phyloP scores from a whole-genome alignment of 352 stramenopile genomes.

The Pythium myriotylum region DNA sequence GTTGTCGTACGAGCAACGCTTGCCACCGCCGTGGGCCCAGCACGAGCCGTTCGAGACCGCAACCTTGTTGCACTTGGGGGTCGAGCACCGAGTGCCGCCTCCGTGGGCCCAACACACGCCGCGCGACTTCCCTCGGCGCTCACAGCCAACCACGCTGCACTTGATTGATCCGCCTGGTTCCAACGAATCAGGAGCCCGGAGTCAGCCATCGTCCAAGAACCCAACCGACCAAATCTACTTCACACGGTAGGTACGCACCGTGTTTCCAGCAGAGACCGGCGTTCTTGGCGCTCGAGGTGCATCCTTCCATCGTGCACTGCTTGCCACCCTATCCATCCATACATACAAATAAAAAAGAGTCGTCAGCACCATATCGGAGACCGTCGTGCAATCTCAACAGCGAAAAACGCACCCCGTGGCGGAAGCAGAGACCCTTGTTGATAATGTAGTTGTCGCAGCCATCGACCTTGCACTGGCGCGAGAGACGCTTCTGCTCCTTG shows the following conservation, averaged over 20 bases:
- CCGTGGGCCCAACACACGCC: constrained; percentile 32
- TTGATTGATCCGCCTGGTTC: constrained; percentile 19
- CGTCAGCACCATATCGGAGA: not conserved
- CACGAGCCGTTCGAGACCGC: constrained; percentile 29
- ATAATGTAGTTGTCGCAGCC: constrained; percentile 53
- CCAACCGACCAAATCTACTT: not conserved
- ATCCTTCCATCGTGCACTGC: constrained; percentile 42
- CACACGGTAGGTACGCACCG: constrained; percentile 23
- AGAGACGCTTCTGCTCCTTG: constrained; percentile 37
- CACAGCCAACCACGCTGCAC: constrained; percentile 30
- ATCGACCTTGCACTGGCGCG: constrained; percentile 36
- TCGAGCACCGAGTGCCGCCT: constrained; percentile 29
- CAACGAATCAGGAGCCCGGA: not conserved
- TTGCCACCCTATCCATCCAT: constrained; percentile 44
- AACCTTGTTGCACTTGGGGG: constrained; percentile 26
- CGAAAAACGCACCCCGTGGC: constrained; percentile 38
- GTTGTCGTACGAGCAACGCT: constrained; percentile 29
- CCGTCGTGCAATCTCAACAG: not conserved
- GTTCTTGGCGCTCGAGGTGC: constrained; percentile 46
- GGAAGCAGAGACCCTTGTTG: constrained; percentile 48
- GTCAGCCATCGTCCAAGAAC: not conserved
- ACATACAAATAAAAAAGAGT: no score
- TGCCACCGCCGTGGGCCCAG: constrained; percentile 32
- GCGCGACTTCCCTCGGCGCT: constrained; percentile 24
- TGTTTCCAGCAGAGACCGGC: constrained; percentile 55